Evolutionary conservation across 2,329 filamentous ascomycete species (phyloP), one percentile per base, ranked within the genome.

Genomic region (Colletotrichum orchidophilum): DNA sequence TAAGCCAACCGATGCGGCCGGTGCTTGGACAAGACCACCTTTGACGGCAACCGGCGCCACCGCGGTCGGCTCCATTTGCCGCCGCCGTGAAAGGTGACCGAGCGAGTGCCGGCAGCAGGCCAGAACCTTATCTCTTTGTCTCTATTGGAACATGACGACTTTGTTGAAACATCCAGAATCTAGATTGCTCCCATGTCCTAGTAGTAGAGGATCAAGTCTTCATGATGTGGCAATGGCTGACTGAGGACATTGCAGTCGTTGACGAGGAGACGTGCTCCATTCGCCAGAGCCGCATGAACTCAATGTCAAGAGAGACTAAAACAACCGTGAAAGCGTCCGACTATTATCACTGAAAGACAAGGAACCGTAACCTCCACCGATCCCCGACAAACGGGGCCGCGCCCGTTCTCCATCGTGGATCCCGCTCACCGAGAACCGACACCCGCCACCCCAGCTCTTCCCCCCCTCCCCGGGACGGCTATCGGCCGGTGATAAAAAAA

Each of bases 391-490:
- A 68, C 58, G 68, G 64, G 64, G 64, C 68, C 64, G 68, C 52
- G 65, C 58, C 58, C 27, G 39, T 31, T 55, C 53, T 18, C 53
- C 31, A 18, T 42, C 63, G 63, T 62, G 46, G 53, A 68, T 58
- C 68, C 58, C 65, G 42, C 42, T 2, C 59, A 13, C 59, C 42
- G 42, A 39, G 49, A 8, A 31, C 68, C 68, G 68, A 71, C 29
- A 71, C 27, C 68, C 68, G 68, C 58, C 13, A 9, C 15, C 46
- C 31, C 39, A 26, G 5, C 58, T 8, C 21, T 52, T 24, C 68
- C n/a, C n/a, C n/a, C n/a, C n/a, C n/a, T n/a, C n/a, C n/a, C n/a
- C 58, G 68, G 58, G 54, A 49, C 68, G 68, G 68, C 68, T 71
- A 27, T 71, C 68, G 68, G 68, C 39, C 27, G 21, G 27, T 26